Conservation (phyloP, 2,329 filamentous ascomycete genomes). For the Neospermospora avenae region DNA sequence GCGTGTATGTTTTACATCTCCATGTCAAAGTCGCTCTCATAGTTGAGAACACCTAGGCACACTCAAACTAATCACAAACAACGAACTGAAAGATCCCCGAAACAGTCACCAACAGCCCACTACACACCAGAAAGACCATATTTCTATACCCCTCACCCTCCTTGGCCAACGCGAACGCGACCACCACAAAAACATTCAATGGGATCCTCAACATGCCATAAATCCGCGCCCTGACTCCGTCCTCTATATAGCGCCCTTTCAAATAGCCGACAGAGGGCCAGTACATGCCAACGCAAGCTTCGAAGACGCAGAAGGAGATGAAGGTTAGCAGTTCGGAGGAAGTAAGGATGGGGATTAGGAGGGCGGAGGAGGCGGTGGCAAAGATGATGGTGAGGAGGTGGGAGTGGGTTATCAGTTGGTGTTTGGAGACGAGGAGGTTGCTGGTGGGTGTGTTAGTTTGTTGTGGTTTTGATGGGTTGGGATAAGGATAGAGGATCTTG, state of each 20-base stretch:
- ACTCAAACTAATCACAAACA: slow-evolving; percentile 17
- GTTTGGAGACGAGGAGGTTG: slow-evolving; percentile 35
- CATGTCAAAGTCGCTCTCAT: neutral
- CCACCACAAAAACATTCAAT: slow-evolving; percentile 54
- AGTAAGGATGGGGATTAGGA: slow-evolving; percentile 42
- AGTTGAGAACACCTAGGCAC: neutral
- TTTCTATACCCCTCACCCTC: slow-evolving; percentile 39
- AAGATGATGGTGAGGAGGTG: slow-evolving; percentile 41
- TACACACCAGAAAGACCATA: slow-evolving; percentile 34
- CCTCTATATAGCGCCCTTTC: slow-evolving; percentile 53
- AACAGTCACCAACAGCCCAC: slow-evolving; percentile 29
- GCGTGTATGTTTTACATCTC: neutral
- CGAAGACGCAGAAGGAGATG: slow-evolving; percentile 55
- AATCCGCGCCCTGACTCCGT: slow-evolving; percentile 50
- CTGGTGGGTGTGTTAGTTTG: too few species aligned
- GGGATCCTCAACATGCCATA: slow-evolving; percentile 57
- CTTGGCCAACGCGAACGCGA: slow-evolving; percentile 44
- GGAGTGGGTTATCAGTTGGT: slow-evolving; percentile 30
- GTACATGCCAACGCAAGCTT: slow-evolving; percentile 55
- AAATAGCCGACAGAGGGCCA: slow-evolving; percentile 54
- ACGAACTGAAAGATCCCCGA: slow-evolving; percentile 27
- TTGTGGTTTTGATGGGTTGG: too few species aligned
- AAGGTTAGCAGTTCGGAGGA: slow-evolving; percentile 46
- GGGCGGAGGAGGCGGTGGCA: slow-evolving; percentile 36
- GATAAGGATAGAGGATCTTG: too few species aligned